Evolutionary conservation across 345 rosid genomes (phyloP).

Genomic region (Diplotaxis tenuifolia): DNA sequence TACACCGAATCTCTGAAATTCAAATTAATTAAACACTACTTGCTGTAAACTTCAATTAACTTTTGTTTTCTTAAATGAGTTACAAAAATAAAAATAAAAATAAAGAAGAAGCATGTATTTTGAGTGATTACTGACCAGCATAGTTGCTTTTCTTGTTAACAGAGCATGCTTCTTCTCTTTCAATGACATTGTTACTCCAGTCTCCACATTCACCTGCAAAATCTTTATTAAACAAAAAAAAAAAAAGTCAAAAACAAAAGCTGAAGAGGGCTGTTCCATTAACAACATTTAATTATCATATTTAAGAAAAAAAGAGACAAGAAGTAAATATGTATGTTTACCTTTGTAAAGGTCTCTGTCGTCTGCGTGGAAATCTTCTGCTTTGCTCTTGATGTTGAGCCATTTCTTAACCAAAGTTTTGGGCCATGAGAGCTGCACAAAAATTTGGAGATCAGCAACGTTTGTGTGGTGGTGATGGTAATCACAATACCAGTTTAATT

Average conservation of each 20-base stretch:
- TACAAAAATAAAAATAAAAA: no score
- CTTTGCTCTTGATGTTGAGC: slow-evolving; percentile 82
- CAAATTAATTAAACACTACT: neutral
- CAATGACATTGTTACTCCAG: slow-evolving; percentile 65
- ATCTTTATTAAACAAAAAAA: slow-evolving; percentile 17
- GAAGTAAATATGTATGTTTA: neutral
- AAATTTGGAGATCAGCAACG: neutral
- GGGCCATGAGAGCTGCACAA: slow-evolving; percentile 85
- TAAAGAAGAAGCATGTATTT: neutral
- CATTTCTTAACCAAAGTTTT: slow-evolving; percentile 94
- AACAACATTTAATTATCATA: neutral
- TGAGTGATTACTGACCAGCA: slow-evolving; percentile 59
- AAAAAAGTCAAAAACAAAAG: slow-evolving; percentile 42
- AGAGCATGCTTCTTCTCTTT: slow-evolving; percentile 78
- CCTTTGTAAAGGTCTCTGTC: slow-evolving; percentile 27
- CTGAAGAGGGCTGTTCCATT: slow-evolving; percentile 21
- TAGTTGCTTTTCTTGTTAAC: slow-evolving; percentile 67
- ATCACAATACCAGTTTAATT: neutral
- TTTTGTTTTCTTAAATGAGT: no score
- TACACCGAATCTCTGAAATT: slow-evolving; percentile 54
- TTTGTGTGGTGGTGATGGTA: neutral
- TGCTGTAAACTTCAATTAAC: no score
- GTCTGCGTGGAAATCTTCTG: slow-evolving; percentile 70
- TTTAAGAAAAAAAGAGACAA: neutral
- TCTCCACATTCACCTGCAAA: slow-evolving; percentile 82